These are phyloP conservation scores for Circinella minor DNA, from an alignment of 371 early-diverging fungal genomes.

Conservation along the genomic window DNA sequence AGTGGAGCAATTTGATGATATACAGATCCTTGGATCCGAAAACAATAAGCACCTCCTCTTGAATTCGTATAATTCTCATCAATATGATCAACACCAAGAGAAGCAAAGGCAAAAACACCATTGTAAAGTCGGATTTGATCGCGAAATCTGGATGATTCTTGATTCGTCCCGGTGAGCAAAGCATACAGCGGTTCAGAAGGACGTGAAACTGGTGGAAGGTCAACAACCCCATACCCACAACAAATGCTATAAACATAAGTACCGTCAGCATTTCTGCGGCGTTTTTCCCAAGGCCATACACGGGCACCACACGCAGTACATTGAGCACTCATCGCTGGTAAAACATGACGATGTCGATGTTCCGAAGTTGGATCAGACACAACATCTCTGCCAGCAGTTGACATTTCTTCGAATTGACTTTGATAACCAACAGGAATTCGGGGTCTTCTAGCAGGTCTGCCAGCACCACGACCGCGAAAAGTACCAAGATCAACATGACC, in stretches of 20 bases:
- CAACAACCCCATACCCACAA: constrained; percentile 3
- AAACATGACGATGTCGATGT: neutral
- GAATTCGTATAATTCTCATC: constrained; percentile 14
- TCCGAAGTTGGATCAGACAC: no score
- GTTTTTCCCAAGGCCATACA: constrained; percentile 5
- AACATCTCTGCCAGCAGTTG: no score
- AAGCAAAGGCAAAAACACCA: constrained; percentile 19
- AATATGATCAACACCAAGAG: constrained; percentile 14
- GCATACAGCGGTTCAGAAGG: constrained; percentile 8
- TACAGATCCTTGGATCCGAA: constrained; percentile 11
- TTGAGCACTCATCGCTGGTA: neutral
- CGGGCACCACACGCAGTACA: constrained; percentile 3
- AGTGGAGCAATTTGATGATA: constrained; percentile 12
- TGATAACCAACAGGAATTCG: no score
- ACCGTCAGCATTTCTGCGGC: neutral
- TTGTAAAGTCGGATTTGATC: constrained; percentile 20
- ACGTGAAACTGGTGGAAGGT: neutral
- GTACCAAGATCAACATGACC: no score
- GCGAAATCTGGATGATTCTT: constrained; percentile 10
- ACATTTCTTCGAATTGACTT: no score
- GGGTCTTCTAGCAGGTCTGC: no score
- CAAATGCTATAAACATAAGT: neutral
- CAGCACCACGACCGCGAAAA: no score
- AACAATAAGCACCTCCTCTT: constrained; percentile 6
- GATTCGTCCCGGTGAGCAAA: neutral